Conservation (phyloP, 2,329 filamentous ascomycete genomes). For the Colletotrichum brevisporum region DNA sequence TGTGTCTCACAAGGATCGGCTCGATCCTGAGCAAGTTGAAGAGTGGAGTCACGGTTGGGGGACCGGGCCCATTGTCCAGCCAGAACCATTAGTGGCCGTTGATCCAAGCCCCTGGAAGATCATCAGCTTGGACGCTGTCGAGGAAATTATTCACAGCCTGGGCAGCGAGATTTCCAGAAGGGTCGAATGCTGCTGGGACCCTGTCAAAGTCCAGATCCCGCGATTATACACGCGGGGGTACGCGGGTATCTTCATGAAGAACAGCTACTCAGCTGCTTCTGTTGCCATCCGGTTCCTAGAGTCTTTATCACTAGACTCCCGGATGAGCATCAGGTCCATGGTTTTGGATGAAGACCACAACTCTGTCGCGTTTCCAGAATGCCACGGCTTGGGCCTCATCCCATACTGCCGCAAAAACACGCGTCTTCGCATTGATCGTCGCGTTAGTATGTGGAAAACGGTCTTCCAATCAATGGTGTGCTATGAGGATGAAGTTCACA, state of each 20-base stretch:
- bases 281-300: background rate
- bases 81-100: too few species aligned
- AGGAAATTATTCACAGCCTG: too few species aligned
- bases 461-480: background rate
- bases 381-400: slow-evolving; percentile 22
- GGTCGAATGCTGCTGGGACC: background rate
- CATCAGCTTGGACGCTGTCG: too few species aligned
- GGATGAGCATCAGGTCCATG: background rate
- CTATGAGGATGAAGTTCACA: background rate
- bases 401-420: slow-evolving; percentile 19
- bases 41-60: background rate
- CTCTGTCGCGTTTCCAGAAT: background rate
- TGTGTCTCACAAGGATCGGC: background rate
- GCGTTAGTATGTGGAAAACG: slow-evolving; percentile 6
- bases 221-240: background rate
- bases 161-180: too few species aligned
- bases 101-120: too few species aligned
- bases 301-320: background rate
- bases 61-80: background rate
- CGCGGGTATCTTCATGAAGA: background rate
- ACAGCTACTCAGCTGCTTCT: slow-evolving; percentile 22
- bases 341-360: slow-evolving; percentile 8
- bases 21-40: background rate
- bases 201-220: too few species aligned
- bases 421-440: slow-evolving; percentile 9